Base-by-base conservation (phyloP, 2,329 filamentous ascomycete species). In the Didymella segeticola region DNA sequence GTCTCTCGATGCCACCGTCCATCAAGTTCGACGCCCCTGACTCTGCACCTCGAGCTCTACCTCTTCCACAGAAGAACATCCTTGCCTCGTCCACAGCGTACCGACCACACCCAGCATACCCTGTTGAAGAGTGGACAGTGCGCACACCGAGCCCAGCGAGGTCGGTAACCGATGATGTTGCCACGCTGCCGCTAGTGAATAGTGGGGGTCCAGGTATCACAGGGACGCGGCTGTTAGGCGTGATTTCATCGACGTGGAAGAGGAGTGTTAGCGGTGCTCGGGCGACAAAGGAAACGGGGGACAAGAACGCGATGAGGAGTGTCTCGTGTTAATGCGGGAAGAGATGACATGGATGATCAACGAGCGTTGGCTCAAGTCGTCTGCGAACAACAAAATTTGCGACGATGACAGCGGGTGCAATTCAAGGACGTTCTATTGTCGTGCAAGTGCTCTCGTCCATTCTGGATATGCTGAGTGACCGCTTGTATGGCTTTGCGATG, bases 101-200 rank as follows among this genome's bases (percentile, higher is more conserved):
- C 46, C 53, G 54, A 12, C 64, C 62, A 1, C 62, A 70, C 42
- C 65, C 64, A 20, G 64, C 58, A 33, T 70, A 66, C 41, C 58
- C 62, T 1, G 26, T 64, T 1, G 62, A 67, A 19, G 64, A 69
- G 7, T 72, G 70, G 68, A 48, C 56, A 14, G 47, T 59, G 25
- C 61, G 56, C 27, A 70, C 66, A 5, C 69, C 69, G 2, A 73
- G 70, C 43, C 70, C 68, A 1, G 61, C 65, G 26, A 63, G 64
- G 23, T 63, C 60, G 2, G 22, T 62, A 2, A 57, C 62, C 22
- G 62, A 67, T 6, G 55, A 54, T 2, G 61, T 66, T 11, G 47
- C 56, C 3, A 68, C 67, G 17, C 66, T 67, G 8, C 64, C 62
- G 19, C 39, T 63, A 15, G 46, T 22, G 11, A 58, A 43, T 31